Percentiles rank a stretch among this genome's conserved stretches.
phyloP scores from a whole-genome alignment of 257 asterid species.

The Primulina tabacum region DNA sequence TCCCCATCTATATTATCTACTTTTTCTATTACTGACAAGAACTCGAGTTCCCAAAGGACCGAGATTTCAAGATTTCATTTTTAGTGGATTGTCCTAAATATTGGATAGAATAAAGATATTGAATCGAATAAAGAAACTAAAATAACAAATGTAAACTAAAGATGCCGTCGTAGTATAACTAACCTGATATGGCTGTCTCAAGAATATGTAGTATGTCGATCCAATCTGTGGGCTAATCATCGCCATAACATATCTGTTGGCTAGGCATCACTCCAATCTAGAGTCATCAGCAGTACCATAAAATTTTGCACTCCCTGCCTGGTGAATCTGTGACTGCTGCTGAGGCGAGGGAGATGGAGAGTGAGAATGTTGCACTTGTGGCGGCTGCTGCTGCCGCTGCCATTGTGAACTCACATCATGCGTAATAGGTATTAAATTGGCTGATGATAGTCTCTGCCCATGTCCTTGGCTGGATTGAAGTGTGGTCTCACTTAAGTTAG shows the following conservation, averaged over 20 bases:
- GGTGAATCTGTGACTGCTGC: conserved; percentile 56
- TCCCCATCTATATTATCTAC: neutral
- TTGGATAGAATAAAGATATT: conserved; percentile 1
- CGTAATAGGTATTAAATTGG: conserved; percentile 39
- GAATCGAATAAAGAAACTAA: conserved; percentile 1
- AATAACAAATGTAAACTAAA: neutral
- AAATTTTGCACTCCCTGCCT: conserved; percentile 53
- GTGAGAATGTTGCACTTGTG: conserved; percentile 44
- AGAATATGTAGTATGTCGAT: conserved; percentile 40
- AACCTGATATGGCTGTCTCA: conserved; percentile 64
- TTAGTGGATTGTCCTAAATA: neutral
- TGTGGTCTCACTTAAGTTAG: conserved; percentile 42
- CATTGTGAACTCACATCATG: conserved; percentile 49
- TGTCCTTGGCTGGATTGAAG: conserved; percentile 48
- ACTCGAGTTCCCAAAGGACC: neutral
- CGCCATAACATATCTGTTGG: conserved; percentile 23
- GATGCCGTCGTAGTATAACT: conserved; percentile 18
- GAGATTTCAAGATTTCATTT: neutral
- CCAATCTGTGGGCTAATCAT: conserved; percentile 38
- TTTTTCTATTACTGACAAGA: neutral
- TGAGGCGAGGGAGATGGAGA: conserved; percentile 36
- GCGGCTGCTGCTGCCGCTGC: conserved; percentile 47
- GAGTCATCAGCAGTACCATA: conserved; percentile 54
- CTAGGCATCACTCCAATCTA: conserved; percentile 53
- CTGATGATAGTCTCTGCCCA: conserved; percentile 43